Evolutionary conservation across 2,329 filamentous ascomycete genomes (phyloP).

Genomic region (Apiospora malaysiana): DNA sequence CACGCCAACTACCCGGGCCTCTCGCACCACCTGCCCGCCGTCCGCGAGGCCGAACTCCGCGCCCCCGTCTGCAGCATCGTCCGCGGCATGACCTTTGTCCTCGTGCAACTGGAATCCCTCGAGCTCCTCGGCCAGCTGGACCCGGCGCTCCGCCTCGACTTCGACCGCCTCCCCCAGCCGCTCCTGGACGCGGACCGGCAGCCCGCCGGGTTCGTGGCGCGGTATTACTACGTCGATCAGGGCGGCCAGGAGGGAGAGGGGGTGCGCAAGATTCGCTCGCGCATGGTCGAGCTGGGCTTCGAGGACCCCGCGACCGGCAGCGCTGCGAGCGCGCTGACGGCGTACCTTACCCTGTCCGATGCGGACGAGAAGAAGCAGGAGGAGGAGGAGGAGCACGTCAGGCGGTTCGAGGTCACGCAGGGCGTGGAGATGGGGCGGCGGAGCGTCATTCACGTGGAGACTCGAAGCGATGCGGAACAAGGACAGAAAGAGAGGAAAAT

Average conservation of each 20-base stretch:
- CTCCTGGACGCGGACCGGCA: slow-evolving; percentile 59
- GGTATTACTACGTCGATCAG: slow-evolving; percentile 64
- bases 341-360: slow-evolving; percentile 57
- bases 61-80: slow-evolving; percentile 68
- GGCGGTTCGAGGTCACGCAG: slow-evolving; percentile 62
- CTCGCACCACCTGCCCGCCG: slow-evolving; percentile 28
- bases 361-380: too few relatives aligned
- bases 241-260: slow-evolving; percentile 33
- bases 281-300: slow-evolving; percentile 59
- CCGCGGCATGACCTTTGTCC: slow-evolving; percentile 75
- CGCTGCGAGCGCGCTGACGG: slow-evolving; percentile 62
- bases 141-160: slow-evolving; percentile 36
- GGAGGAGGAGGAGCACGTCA: too few relatives aligned
- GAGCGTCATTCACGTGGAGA: slow-evolving; percentile 57
- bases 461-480: slow-evolving; percentile 34
- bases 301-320: slow-evolving; percentile 70
- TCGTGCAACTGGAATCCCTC: slow-evolving; percentile 65
- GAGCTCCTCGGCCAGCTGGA: slow-evolving; percentile 58
- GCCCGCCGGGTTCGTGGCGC: slow-evolving; percentile 56
- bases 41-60: slow-evolving; percentile 36
- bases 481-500: slow-evolving; percentile 27
- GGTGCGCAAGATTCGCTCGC: slow-evolving; percentile 52
- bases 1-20: slow-evolving; percentile 28
- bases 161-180: slow-evolving; percentile 34
- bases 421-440: slow-evolving; percentile 71